Base-by-base conservation (phyloP, 2,329 filamentous ascomycete genomes). In the Colletotrichum theobromicola region DNA sequence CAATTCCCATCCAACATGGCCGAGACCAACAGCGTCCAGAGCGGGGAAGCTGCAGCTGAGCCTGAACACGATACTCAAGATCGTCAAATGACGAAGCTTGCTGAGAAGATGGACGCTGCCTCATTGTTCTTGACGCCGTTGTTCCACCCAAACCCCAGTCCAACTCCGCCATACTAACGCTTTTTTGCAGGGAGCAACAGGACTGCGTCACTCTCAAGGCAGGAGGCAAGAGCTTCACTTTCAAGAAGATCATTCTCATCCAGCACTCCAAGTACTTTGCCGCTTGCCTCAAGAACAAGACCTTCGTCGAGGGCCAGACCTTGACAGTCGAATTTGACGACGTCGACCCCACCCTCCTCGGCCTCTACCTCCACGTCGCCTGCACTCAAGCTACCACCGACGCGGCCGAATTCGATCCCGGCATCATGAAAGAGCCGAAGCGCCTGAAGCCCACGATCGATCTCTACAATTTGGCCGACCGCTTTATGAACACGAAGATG, bases 111-210 rank as follows among this genome's bases (percentile, higher is more conserved):
- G 3, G 21, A 2, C 28, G 8, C 8, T 15, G 55, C 55, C 2
- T 60, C 26, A 3, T 12, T 60, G 26, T 60, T 60, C 3, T 0
- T 60, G 28, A 9, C 2, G 30, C 55, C 55, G 55, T 60, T 3
- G 4, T 26, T 30, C 18, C 55, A 60, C 18, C 28, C 7, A 30
- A 2, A 4, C 0, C 1, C 5, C 30, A 3, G 0, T 8, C 5
- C 15, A 4, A 21, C 24, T 34, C 28, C 26, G 37, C 37, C 0
- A n/a, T 0, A 60, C 55, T 60, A 8, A 60, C 18, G 18, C 1
- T 2, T 0, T 18, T 8, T 5, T 8, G 2, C n/a, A 60, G 57
- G 0, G 28, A 60, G 4, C 12, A 30, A 0, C 1, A n/a, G 5
- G 57, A 60, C 18, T 5, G 18, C 10, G 57, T 60, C 57, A 34